These are phyloP conservation scores for Collybiopsis confluens DNA, from an alignment of 768 basidiomycete species.

Conservation along the genomic window DNA sequence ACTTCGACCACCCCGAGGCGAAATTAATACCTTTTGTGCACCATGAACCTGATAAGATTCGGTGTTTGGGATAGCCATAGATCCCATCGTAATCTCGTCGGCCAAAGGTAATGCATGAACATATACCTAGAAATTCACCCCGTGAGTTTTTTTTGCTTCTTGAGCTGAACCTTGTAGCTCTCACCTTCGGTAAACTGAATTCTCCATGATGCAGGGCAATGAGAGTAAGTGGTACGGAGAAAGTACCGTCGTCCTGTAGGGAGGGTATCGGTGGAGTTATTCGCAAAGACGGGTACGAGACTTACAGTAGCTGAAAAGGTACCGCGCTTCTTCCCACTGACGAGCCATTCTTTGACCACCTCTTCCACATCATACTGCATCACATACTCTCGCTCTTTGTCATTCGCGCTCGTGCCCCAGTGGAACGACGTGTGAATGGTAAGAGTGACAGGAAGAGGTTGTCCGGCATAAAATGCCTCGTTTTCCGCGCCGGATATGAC, in stretches of 20 bases:
- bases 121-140: constrained; percentile 28
- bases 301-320: constrained; percentile 73
- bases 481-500: constrained; percentile 43
- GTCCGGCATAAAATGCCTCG: constrained; percentile 73
- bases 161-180: neutral
- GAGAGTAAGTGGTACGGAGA: constrained; percentile 65
- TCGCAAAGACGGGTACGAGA: neutral
- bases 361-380: constrained; percentile 84
- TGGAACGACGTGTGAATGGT: constrained; percentile 70
- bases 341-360: constrained; percentile 79
- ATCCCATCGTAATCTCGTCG: constrained; percentile 52
- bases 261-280: constrained; percentile 2
- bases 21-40: constrained; percentile 73
- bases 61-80: constrained; percentile 53
- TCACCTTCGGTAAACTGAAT: constrained; percentile 61
- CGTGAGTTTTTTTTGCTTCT: neutral
- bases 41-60: constrained; percentile 87
- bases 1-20: constrained; percentile 78
- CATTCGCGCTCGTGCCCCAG: constrained; percentile 55
- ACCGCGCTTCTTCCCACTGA: constrained; percentile 85
- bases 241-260: constrained; percentile 55
- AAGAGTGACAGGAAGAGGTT: constrained; percentile 71
- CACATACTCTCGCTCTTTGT: constrained; percentile 38
- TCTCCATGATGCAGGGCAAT: constrained; percentile 85
- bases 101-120: constrained; percentile 56